These are phyloP conservation scores for Juglanconis oblonga DNA, from an alignment of 2,329 filamentous ascomycete genomes.

Conservation along the genomic window DNA sequence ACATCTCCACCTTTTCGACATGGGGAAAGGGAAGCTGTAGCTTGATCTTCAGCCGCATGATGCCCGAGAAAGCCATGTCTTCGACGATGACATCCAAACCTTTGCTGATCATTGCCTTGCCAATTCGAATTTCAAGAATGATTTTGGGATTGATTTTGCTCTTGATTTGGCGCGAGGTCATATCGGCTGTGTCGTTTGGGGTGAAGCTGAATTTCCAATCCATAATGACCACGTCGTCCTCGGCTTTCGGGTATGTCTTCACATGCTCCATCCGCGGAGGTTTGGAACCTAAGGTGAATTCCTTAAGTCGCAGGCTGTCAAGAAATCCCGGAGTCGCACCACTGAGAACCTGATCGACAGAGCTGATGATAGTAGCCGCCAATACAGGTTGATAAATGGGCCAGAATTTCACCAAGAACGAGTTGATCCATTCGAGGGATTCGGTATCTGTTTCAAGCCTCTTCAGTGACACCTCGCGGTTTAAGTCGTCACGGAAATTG, in stretches of 20 bases:
- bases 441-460: conserved; percentile 87
- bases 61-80: conserved; percentile 91
- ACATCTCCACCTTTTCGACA: conserved; percentile 91
- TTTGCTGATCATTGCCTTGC: conserved; percentile 96
- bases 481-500: conserved; percentile 93
- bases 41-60: conserved; percentile 98
- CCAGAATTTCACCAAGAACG: conserved; percentile 98
- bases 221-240: conserved; percentile 96
- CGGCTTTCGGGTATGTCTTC: conserved; percentile 94
- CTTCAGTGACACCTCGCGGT: conserved; percentile 77
- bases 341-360: conserved; percentile 93
- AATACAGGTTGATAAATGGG: conserved; percentile 96
- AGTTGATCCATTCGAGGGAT: conserved; percentile 98
- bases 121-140: conserved; percentile 88
- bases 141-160: conserved; percentile 97
- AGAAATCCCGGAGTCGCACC: conserved; percentile 88
- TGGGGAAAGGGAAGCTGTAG: conserved; percentile 94
- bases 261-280: conserved; percentile 95
- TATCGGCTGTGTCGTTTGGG: conserved; percentile 86
- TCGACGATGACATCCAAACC: conserved; percentile 96
- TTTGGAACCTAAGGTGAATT: conserved; percentile 90
- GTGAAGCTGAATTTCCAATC: conserved; percentile 99
- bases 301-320: conserved; percentile 90
- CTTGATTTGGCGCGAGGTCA: conserved; percentile 85
- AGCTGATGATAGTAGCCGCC: conserved; percentile 85